Base-by-base conservation (phyloP, 1,139 yeast genomes). In the Saccharomyces pastorianus region DNA sequence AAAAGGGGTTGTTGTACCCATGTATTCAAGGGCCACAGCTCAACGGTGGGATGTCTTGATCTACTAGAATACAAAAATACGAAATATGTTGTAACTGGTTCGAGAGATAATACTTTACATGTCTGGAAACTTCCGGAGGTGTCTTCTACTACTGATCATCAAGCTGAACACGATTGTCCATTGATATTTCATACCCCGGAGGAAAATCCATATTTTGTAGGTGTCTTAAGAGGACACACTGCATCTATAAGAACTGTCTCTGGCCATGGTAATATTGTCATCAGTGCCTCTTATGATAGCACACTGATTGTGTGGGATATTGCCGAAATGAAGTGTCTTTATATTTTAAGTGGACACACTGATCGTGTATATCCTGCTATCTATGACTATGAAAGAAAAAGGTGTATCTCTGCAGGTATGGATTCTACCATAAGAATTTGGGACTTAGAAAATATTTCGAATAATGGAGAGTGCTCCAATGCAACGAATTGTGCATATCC, bases 271-370 rank as follows among this genome's bases (percentile, higher is more conserved):
- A 88, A 88, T 63, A 81, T 86, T 7, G 81, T 91, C 32, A 84
- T 93, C 2, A 85, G 95, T 38, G 98, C 97, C 0, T 86, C 96
- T 2, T 93, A 93, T 67, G 99, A 93, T 70, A 80, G 86, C 50
- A 86, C 89, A 0, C 90, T 91, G 6, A 78, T 97, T 58, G 96
- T 91, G 1, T 91, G 98, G 98, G 95, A 88, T 63, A 76, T 90
- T 56, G 78, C 82, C 46, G 81, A 85, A 20, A 88, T 88, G 50
- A 78, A 77, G 52, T 89, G 96, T 68, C 79, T 80, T 54, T 84
- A 83, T 71, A 82, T 85, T 13, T 75, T 93, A 31, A 75, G 81
- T 1, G 98, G 96, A 4, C 99, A 93, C 69, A 80, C 82, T n/a
- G 95, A 90, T 61, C 79, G 88, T 58, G 95, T 93, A 3, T 93